phyloP scores from a whole-genome alignment of 1,284 basidiomycete genomes.

The Ceratobasidium sp. region DNA sequence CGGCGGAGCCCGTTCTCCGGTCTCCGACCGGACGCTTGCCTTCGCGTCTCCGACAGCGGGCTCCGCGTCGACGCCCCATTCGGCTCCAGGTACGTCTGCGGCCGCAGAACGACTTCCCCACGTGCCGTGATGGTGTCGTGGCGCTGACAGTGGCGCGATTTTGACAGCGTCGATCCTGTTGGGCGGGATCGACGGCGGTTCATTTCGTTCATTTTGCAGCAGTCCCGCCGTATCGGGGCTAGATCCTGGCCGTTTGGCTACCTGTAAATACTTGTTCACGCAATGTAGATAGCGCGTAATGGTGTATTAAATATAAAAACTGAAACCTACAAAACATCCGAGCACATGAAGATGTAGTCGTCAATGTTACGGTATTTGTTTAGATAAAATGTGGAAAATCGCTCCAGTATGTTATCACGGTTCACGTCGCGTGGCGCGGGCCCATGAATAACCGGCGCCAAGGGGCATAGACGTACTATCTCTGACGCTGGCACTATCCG shows the following conservation, averaged over 20 bases:
- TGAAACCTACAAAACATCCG: neutral
- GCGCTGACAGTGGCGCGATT: neutral
- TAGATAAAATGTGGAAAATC: neutral
- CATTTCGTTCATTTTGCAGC: too few species aligned
- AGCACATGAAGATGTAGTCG: slow-evolving; percentile 10
- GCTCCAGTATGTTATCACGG: neutral
- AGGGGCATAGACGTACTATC: neutral
- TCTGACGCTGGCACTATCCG: slow-evolving; percentile 6
- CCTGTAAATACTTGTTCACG: too few species aligned
- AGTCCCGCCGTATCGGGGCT: too few species aligned
- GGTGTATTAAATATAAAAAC: too few species aligned
- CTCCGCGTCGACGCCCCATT: neutral
- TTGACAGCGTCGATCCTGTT: slow-evolving; percentile 19
- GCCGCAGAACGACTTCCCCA: neutral
- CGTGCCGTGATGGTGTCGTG: neutral
- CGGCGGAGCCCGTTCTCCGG: neutral
- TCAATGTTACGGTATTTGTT: slow-evolving; percentile 29
- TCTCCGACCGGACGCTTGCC: neutral
- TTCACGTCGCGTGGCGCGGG: neutral
- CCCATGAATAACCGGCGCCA: slow-evolving; percentile 7
- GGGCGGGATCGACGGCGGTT: too few species aligned
- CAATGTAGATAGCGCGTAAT: too few species aligned
- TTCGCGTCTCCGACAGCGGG: neutral
- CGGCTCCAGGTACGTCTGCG: neutral
- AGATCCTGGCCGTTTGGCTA: too few species aligned